Percentiles rank a stretch among this genome's conserved stretches.
Evolutionary conservation across 495 filamentous ascomycete genomes (phyloP).

Genomic region (Aspergillus ellipticus): DNA sequence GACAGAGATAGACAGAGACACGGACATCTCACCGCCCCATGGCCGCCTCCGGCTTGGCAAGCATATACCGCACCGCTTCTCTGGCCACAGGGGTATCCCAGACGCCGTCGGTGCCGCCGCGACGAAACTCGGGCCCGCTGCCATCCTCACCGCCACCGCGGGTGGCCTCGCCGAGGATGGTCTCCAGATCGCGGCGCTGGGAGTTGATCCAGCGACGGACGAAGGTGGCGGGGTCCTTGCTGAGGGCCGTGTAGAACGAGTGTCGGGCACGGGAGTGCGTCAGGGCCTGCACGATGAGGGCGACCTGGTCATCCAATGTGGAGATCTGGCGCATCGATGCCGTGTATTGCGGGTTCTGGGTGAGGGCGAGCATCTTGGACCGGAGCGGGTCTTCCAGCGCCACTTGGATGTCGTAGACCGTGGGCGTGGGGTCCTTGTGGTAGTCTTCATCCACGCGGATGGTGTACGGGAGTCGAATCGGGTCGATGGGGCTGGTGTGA

Average conservation of each 20-base stretch:
- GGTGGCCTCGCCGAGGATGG: constrained; percentile 76
- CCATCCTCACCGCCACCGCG: constrained; percentile 63
- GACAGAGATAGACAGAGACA: too few species aligned
- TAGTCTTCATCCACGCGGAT: constrained; percentile 89
- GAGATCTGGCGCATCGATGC: constrained; percentile 66
- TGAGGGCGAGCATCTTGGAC: constrained; percentile 60
- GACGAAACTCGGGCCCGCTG: constrained; percentile 55
- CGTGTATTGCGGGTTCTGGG: constrained; percentile 45
- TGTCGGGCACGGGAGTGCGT: constrained; percentile 79
- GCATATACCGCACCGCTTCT: constrained; percentile 48
- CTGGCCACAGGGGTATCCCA: constrained; percentile 50
- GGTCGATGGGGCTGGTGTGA: constrained; percentile 75
- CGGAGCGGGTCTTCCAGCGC: constrained; percentile 79
- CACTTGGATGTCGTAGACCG: constrained; percentile 85
- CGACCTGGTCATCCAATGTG: constrained; percentile 76
- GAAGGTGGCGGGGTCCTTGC: constrained; percentile 77
- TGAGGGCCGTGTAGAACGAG: constrained; percentile 71
- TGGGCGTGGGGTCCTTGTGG: constrained; percentile 59
- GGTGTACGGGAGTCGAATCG: constrained; percentile 83
- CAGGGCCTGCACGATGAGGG: constrained; percentile 72
- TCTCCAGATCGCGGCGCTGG: constrained; percentile 86
- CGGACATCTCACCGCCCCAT: constrained; percentile 21
- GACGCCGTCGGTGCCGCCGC: constrained; percentile 51
- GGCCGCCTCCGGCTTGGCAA: constrained; percentile 42
- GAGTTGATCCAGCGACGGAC: constrained; percentile 78